Percentiles rank a stretch among this genome's conserved stretches.
Conservation (phyloP, 78 protist species). For the Cavenderia fasciculata region DNA sequence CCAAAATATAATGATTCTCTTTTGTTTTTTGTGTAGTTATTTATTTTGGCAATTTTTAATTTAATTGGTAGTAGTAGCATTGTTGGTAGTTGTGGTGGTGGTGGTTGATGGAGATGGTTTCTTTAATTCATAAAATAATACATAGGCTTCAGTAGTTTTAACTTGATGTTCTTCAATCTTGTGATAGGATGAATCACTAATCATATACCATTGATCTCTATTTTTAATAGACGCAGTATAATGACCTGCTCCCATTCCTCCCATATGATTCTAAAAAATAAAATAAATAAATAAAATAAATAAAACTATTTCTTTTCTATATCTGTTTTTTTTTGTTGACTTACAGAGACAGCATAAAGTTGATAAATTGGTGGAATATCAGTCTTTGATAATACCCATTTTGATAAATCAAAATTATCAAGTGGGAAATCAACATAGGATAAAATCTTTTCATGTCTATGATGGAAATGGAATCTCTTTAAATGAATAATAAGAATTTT, state of each 20-base stretch:
- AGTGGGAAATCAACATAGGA: slow-evolving; percentile 73
- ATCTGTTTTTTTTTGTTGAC: not conserved
- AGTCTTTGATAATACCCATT: slow-evolving; percentile 30
- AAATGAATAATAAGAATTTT: slow-evolving; percentile 88
- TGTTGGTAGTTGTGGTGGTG: not conserved
- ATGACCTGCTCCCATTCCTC: slow-evolving; percentile 94
- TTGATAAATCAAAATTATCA: slow-evolving; percentile 71
- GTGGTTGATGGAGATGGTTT: not conserved
- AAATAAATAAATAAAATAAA: not conserved
- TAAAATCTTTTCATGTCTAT: slow-evolving; percentile 66
- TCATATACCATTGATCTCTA: slow-evolving; percentile 79
- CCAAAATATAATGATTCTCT: too few relatives aligned
- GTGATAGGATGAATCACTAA: slow-evolving; percentile 79
- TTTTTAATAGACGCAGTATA: slow-evolving; percentile 91
- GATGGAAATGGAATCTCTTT: slow-evolving; percentile 92
- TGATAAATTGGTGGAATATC: slow-evolving; percentile 77
- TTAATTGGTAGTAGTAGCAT: not conserved
- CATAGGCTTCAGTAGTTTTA: slow-evolving; percentile 81
- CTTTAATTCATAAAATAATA: slow-evolving; percentile 80
- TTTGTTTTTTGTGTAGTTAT: too few relatives aligned
- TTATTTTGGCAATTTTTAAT: not conserved
- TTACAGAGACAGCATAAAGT: slow-evolving; percentile 81
- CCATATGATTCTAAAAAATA: slow-evolving; percentile 85
- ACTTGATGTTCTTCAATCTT: slow-evolving; percentile 16
- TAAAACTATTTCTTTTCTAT: not conserved